phyloP scores from a whole-genome alignment of 2,329 filamentous ascomycete genomes.

The Chaetomium strumarium region DNA sequence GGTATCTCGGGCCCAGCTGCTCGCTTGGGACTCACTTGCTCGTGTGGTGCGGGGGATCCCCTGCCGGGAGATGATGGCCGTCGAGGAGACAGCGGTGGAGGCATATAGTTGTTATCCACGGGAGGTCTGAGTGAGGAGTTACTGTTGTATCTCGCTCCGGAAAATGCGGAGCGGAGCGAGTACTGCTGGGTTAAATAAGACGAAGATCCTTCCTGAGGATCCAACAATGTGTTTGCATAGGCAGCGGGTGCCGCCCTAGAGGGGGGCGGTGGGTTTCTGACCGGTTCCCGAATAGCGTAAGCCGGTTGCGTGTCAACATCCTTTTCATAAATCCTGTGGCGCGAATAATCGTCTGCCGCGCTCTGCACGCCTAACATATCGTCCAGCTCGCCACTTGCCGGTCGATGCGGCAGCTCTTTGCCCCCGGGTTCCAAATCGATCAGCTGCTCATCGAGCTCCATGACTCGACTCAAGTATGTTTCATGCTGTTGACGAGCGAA shows the following conservation, averaged over 20 bases:
- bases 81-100: constrained; percentile 64
- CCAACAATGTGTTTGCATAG: constrained; percentile 21
- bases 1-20: constrained; percentile 15
- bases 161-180: constrained; percentile 49
- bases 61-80: constrained; percentile 45
- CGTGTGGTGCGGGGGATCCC: constrained; percentile 30
- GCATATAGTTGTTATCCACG: constrained; percentile 56
- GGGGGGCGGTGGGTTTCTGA: constrained; percentile 18
- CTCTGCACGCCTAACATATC: constrained; percentile 33
- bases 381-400: constrained; percentile 52
- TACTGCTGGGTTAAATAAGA: constrained; percentile 31
- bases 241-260: constrained; percentile 24
- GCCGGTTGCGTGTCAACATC: constrained; percentile 23
- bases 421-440: constrained; percentile 49
- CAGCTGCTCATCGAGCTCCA: constrained; percentile 72
- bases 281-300: constrained; percentile 25
- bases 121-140: constrained; percentile 41
- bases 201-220: constrained; percentile 24
- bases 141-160: constrained; percentile 38
- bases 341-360: constrained; percentile 45
- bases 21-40: constrained; percentile 26
- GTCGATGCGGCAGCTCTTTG: constrained; percentile 70
- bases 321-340: constrained; percentile 20
- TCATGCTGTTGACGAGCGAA: constrained; percentile 52
- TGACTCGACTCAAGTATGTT: constrained; percentile 86